Base-by-base conservation (phyloP, 2,329 filamentous ascomycete genomes). In the Fusarium papillatum region DNA sequence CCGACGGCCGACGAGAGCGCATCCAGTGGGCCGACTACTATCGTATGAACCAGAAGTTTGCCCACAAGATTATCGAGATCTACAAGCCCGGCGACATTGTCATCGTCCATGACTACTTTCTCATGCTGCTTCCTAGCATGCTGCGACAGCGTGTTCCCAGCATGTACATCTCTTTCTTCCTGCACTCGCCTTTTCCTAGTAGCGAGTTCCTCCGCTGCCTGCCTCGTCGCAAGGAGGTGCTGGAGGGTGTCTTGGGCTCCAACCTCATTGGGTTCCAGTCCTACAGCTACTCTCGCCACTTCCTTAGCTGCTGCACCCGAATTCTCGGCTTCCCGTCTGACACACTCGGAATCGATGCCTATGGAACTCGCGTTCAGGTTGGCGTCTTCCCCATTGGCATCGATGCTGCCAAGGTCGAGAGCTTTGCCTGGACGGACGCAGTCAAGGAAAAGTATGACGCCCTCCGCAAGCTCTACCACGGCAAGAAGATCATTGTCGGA, bases 251-350 rank as follows among this genome's bases (percentile, higher is more conserved):
- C 59, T 88, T 98, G 50, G 96, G 96, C 22, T 92, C 96, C 68
- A 98, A 98, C 84, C 93, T 98, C 87, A 92, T 98, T 74, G 96
- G 95, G 1, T 98, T 98, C 86, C 96, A 98, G 84, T 97, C 95
- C 10, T 97, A 95, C 86, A 97, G 95, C 83, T 98, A 98, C 84
- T 96, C 96, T 17, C 92, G 96, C 29, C 96, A 98, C 84, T 98
- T 98, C 83, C 92, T 95, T 43, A 98, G 95, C 76, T 98, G 96
- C 85, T 98, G 96, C 85, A 97, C 95, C 2, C 92, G 96, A 31
- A 94, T 98, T 61, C 89, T 98, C 10, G 94, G 95, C n/a, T 98
- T 98, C 80, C 94, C 95, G 57, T 97, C 95, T 0, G 95, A 96
- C 70, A 92, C 92, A 2, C 92, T 93, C 6, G 95, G 96, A 8